Evolutionary conservation across 306 rosid species (phyloP).

Genomic region (Medicago truncatula): DNA sequence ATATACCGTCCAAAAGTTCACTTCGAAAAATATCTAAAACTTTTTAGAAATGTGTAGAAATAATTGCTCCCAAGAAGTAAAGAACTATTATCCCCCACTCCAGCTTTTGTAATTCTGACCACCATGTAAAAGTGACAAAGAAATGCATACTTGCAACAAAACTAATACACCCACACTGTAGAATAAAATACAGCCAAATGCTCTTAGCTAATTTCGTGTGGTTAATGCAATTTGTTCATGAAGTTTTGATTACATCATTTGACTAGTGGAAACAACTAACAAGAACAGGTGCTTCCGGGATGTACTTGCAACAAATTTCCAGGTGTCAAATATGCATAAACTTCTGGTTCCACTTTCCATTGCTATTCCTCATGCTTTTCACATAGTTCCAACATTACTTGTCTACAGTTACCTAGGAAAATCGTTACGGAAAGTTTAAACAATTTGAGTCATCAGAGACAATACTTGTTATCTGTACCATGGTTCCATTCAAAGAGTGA

Average conservation of each 20-base stretch:
- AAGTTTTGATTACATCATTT: neutral
- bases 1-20: too few relatives aligned
- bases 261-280: neutral
- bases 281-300: neutral
- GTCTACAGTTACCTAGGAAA: conserved; percentile 55
- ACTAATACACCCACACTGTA: neutral
- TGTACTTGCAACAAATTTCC: neutral
- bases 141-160: too few relatives aligned
- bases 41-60: too few relatives aligned
- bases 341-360: conserved; percentile 68
- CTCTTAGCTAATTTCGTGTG: neutral
- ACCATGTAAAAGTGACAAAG: too few relatives aligned
- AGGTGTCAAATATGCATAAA: neutral
- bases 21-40: too few relatives aligned
- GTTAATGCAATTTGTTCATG: neutral
- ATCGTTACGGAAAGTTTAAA: neutral
- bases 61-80: too few relatives aligned
- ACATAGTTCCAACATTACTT: conserved; percentile 67
- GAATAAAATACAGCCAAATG: neutral
- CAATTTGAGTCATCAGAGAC: conserved; percentile 26
- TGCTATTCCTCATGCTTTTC: conserved; percentile 83
- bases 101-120: too few relatives aligned
- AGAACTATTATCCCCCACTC: too few relatives aligned
- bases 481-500: neutral
- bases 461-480: conserved; percentile 1